Evolutionary conservation across 495 filamentous ascomycete species (phyloP), one percentile per base, ranked within the genome.

Genomic region (Amniculicola lignicola): DNA sequence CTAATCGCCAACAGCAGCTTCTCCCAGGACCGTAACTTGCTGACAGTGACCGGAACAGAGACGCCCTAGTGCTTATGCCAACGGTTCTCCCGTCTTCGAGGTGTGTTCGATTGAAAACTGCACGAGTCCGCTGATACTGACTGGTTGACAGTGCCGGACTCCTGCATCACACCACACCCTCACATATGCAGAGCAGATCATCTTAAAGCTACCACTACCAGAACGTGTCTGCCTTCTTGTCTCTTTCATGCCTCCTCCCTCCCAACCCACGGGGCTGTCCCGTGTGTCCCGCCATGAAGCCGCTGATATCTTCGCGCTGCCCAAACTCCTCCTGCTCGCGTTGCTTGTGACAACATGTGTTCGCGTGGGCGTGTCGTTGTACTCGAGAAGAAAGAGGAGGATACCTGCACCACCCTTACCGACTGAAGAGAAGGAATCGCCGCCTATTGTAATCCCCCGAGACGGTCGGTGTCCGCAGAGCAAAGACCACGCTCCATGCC

Each of bases 111-210:
- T 57, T 31, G 43, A 62, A 62, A 54, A 47, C 28, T 31, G 18
- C n/a, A 23, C 1, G 10, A 24, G 23, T 49, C 48, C 54, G 41
- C 45, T 62, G 41, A n/a, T 33, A 57, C 49, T 62, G 53, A 62
- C 59, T 62, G 59, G 59, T 50, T 57, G 54, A 38, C 33, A 62
- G 51, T 38, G 23, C 24, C 56, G 40, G 44, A 38, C 14, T 38
- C 48, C 54, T 62, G 59, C 53, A 57, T 53, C 48, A 29, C 47
- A 45, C 31, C 43, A 53, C 59, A 57, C 59, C 54, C 53, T 62
- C 48, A 5, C 59, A 54, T 58, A 62, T 62, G 59, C 59, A 57
- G 33, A 62, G 59, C 19, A 33, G 54, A 62, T 53, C 59, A 49
- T 37, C 41, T 41, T 54, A 52, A 53, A 56, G 46, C 46, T 41